Conservation (phyloP, 306 rosid genomes). For the Lagenaria siceraria region DNA sequence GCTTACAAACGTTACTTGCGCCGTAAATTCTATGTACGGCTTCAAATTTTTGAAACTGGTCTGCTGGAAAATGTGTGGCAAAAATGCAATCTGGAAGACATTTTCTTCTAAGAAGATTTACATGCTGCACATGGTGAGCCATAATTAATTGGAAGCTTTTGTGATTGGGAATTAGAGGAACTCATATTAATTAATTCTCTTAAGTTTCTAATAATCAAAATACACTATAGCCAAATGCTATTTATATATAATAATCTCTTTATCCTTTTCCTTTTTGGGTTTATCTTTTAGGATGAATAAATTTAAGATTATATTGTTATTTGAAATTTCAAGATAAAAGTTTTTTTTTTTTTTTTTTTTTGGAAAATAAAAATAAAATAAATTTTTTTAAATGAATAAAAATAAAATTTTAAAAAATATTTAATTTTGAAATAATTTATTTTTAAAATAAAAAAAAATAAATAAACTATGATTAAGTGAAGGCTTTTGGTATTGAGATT, state of each 20-base stretch:
- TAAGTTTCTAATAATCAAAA: background rate
- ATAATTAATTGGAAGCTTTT: background rate
- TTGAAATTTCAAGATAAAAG: too few species aligned
- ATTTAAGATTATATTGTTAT: too few species aligned
- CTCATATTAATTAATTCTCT: background rate
- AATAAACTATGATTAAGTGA: too few species aligned
- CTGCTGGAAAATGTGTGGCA: conserved; percentile 1
- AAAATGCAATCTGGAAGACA: background rate
- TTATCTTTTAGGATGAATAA: too few species aligned
- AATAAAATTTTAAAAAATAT: too few species aligned
- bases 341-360: too few species aligned
- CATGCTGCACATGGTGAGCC: conserved; percentile 14
- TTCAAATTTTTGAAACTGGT: background rate
- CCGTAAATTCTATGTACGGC: background rate
- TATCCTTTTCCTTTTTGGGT: too few species aligned
- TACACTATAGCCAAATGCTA: background rate
- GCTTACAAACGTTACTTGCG: background rate
- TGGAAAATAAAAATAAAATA: too few species aligned
- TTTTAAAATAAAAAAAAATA: too few species aligned
- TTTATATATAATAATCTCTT: background rate
- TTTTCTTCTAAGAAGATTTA: background rate
- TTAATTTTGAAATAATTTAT: too few species aligned
- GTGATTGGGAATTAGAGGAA: background rate
- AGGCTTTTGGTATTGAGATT: too few species aligned
- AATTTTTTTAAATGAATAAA: too few species aligned